Base-by-base conservation (phyloP, 192 early-diverging fungal species). In the Obelidium mucronatum region DNA sequence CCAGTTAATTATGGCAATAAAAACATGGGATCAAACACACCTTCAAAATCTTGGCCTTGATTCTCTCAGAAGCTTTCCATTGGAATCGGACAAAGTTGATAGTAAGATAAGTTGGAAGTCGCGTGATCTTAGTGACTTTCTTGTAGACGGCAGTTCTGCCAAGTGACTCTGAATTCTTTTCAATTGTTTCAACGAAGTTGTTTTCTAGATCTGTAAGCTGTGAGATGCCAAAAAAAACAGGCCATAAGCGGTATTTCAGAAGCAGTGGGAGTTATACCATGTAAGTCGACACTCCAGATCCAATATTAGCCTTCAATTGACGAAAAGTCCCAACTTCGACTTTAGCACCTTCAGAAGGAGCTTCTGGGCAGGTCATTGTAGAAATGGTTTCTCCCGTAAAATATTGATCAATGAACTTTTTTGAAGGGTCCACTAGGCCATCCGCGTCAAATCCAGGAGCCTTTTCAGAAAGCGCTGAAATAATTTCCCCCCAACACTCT, bases 41-140 rank as follows among this genome's bases (percentile, higher is more conserved):
- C 76, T 96, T 95, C 67, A 98, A 80, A 81, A 99, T 98, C 81
- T 99, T 99, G 15, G 95, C 93, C 56, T 91, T 91, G 8, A 93
- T 85, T 36, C 86, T 82, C 68, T 93, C 93, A 6, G 88, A 79
- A 0, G 90, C 79, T 74, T 96, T 97, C 97, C 97, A 99, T 85
- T 93, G 96, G 82, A 98, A 98, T 22, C 97, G 90, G 40, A 96
- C 92, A 81, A 96, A 99, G 68, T 95, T 88, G 26, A 97, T 85
- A 0, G 95, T 91, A 60, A 99, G 78, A 79, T 99, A 99, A 19
- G 84, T 78, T 0, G 98, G 98, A 37, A 99, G 81, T 2, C 98
- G 89, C 3, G 87, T 91, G 24, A 99, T 92, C 33, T 90, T 85
- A 53, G 90, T 90, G 1, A 80, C 88, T 53, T 92, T 91, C 52